Evolutionary conservation across 2,329 filamentous ascomycete species (phyloP), one percentile per base, ranked within the genome.

Genomic region (Mycosphaerelloides madeirae): DNA sequence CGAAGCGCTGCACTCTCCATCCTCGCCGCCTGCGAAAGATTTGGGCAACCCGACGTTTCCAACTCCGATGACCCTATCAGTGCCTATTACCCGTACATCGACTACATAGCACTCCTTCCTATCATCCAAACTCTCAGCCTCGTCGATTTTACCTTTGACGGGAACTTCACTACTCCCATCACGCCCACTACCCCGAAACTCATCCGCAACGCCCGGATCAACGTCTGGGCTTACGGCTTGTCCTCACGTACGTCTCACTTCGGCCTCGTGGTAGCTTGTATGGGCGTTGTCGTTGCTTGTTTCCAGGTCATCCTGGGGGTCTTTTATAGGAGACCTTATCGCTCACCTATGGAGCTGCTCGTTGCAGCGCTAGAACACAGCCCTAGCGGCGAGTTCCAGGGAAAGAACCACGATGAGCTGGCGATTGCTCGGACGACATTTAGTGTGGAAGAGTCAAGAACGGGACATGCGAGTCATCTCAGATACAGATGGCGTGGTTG

Each of bases 341-440:
- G 41, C 2, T 46, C 36, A 16, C 39, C 46, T 1, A 52, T 49
- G 3, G 41, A 54, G 35, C 29, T 56, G 20, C 36, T 57, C 2
- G 47, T 57, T 3, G 54, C 53, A 11, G 54, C 54, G 19, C 37
- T 57, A 7, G 54, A 54, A 43, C 51, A 57, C 44, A 15, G 35
- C 1, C 47, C 49, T 7, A 29, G 33, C 5, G 44, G 29, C 11
- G 54, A 55, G 35, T 57, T 57, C 18, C n/a, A 12, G 6, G 43
- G 36, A 25, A 9, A 6, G 6, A 25, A 25, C 5, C 6, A 9
- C 9, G 9, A 9, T 9, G 22, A 25, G 22, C 5, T 6, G 22
- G 6, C 9, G 6, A 9, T 25, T 9, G 5, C 6, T 5, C 5
- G 22, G 22, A 25, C 22, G 9, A 25, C 6, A 9, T 25, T 25